Conservation (phyloP, 2,329 filamentous ascomycete species). For the Trichoderma harzianum region DNA sequence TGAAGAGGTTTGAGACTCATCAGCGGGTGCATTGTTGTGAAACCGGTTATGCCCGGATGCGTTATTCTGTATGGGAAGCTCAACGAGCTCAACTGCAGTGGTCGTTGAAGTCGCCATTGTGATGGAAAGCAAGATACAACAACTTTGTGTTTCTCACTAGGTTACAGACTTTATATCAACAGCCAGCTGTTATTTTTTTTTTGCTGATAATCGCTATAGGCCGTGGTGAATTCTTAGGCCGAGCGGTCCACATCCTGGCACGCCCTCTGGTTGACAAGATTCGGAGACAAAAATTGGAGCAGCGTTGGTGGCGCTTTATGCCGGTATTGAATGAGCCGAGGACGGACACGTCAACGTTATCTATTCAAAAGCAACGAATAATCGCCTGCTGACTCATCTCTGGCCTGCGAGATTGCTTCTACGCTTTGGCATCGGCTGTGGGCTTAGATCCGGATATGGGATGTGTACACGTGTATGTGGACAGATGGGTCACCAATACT, state of each 20-base stretch:
- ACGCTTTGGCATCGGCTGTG: background rate
- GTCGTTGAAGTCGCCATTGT: constrained; percentile 4
- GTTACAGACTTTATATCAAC: background rate
- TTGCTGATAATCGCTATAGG: background rate
- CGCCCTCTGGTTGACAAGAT: constrained; percentile 12
- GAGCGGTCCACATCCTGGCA: background rate
- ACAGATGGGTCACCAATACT: background rate
- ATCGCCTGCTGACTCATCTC: too few relatives aligned
- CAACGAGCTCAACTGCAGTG: constrained; percentile 9
- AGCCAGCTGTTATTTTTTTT: background rate
- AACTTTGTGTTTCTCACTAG: background rate
- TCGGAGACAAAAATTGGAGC: background rate
- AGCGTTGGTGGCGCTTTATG: background rate
- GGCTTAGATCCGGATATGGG: background rate
- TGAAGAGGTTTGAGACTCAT: background rate
- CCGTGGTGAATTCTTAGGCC: background rate
- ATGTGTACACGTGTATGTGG: background rate
- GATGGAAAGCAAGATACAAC: background rate
- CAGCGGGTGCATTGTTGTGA: background rate
- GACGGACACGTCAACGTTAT: background rate
- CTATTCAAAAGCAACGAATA: too few relatives aligned
- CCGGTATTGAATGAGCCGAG: background rate
- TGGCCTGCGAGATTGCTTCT: background rate
- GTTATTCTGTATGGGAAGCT: background rate
- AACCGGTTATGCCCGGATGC: background rate